phyloP scores from a whole-genome alignment of 2,329 filamentous ascomycete species.

The Lecanicillium sp. region DNA sequence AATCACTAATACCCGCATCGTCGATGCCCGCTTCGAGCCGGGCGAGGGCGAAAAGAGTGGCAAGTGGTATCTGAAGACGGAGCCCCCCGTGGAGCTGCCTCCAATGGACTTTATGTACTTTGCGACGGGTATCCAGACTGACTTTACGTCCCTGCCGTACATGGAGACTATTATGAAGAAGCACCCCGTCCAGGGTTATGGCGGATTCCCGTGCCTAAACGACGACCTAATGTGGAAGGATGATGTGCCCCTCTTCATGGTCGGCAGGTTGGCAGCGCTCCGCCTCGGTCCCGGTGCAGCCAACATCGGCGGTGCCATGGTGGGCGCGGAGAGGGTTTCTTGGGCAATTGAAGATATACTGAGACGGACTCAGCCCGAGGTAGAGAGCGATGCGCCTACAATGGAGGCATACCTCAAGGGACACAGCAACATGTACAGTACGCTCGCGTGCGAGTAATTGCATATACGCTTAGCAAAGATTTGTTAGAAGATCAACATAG shows the following conservation, averaged over 20 bases:
- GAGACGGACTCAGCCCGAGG: slow-evolving; percentile 16
- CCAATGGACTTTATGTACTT: slow-evolving; percentile 65
- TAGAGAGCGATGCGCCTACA: slow-evolving; percentile 6
- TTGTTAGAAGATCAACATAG: no score
- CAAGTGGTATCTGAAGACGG: slow-evolving; percentile 40
- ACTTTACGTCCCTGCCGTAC: slow-evolving; percentile 56
- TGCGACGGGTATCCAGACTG: slow-evolving; percentile 64
- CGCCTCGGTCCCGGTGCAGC: slow-evolving; percentile 65
- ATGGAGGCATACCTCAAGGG: slow-evolving; percentile 12
- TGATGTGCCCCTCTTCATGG: slow-evolving; percentile 67
- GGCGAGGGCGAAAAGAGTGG: slow-evolving; percentile 26
- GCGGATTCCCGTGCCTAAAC: slow-evolving; percentile 66
- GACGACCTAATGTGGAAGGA: slow-evolving; percentile 71
- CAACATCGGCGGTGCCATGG: slow-evolving; percentile 67
- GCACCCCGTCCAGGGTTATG: slow-evolving; percentile 55
- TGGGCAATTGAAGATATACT: slow-evolving; percentile 60
- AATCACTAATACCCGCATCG: slow-evolving; percentile 51
- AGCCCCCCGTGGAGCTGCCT: slow-evolving; percentile 47
- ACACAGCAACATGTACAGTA: slow-evolving; percentile 13
- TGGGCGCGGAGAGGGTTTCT: slow-evolving; percentile 66
- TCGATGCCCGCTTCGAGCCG: slow-evolving; percentile 42
- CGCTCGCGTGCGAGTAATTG: slow-evolving; percentile 6
- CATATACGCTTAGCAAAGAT: no score
- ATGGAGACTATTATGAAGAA: slow-evolving; percentile 52
- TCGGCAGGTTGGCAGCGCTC: slow-evolving; percentile 61